Evolutionary conservation across 164 flowering plant species (phyloP), one percentile per base, ranked within the genome.

Genomic region (Nymphaea colorata): DNA sequence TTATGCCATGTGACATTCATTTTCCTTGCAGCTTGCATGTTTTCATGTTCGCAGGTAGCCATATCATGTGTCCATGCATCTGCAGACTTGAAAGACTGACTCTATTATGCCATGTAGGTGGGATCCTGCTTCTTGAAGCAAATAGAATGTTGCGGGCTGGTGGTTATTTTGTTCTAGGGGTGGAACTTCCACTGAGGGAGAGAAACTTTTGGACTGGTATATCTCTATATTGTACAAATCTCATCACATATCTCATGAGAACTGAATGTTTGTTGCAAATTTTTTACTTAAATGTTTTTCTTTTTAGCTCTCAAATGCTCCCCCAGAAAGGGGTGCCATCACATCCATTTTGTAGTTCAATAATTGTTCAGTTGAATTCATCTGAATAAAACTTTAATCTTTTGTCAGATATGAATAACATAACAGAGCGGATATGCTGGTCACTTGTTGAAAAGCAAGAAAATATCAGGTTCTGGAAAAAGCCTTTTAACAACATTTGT

Each of bases 101-200:
- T 25, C 0, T 25, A 25, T 25, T 25, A 17, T 41, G 41, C 42
- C 41, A 61, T 73, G 73, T 61, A 90, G 98, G 87, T 87, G 96
- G 94, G 57, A 80, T 87, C 71, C 76, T 83, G 77, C 90, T 91
- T 62, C 87, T 91, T 62, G 93, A 91, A 84, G 84, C 81, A 55
- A 78, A 91, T 73, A 83, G 93, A 74, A 71, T 87, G 81, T 85
- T 91, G 59, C 82, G 90, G 65, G 93, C 84, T 42, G 95, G 95
- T 69, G 89, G 95, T 68, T 91, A 89, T 68, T 89, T 91, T 84
- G 86, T 71, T 61, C 89, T 93, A 95, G 42, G n/a, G 64, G n/a
- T 61, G 42, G 64, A 61, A 17, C 14, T 51, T 10, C 14, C 57
- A 2, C 12, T 3, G 57, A 15, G 14, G 14, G 8, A 2, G 57